Evolutionary conservation across 257 asterid genomes (phyloP), one percentile per base, ranked within the genome.

Genomic region (Fraxinus anomala): DNA sequence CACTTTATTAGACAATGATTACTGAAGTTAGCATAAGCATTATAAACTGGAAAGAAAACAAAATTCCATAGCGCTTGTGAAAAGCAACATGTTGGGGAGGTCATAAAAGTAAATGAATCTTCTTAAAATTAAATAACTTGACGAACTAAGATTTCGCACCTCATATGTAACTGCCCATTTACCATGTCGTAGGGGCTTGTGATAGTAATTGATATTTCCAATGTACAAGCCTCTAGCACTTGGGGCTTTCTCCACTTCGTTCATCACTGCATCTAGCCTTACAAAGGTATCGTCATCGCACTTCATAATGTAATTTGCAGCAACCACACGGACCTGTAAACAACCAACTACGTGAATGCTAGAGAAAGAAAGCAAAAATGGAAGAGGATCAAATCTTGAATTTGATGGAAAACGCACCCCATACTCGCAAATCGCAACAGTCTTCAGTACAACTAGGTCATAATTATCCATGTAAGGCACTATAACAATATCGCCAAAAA

Each of bases 101-200:
- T 40, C n/a, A 70, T 5, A 44, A 12, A 68, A 3, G 44, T 6
- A 74, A 65, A 13, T 16, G 8, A 56, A 51, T 56, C 28, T 11
- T 14, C 21, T 39, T 36, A 19, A 67, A 74, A 24, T 3, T 24
- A 21, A 68, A 68, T 37, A 42, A 70, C 37, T 14, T 10, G 17
- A 76, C 59, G 42, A 44, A 78, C 24, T 21, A 85, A 72, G 40
- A 68, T 51, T 51, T 36, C 78, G 65, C 82, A 94, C 99, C 98
- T 93, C 97, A 85, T 91, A 95, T 16, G 96, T 91, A 72, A 95
- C 98, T n/a, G 98, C 97, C 97, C 98, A 95, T 93, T 95, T 95
- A 80, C 99, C 98, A 83, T 90, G 90, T 68, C 99, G 85, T 76
- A 93, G 85, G 83, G 99, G 98, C 86, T 81, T 88, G 91, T 92